phyloP scores from a whole-genome alignment of 345 rosid species.

The Schrenkiella parvula region DNA sequence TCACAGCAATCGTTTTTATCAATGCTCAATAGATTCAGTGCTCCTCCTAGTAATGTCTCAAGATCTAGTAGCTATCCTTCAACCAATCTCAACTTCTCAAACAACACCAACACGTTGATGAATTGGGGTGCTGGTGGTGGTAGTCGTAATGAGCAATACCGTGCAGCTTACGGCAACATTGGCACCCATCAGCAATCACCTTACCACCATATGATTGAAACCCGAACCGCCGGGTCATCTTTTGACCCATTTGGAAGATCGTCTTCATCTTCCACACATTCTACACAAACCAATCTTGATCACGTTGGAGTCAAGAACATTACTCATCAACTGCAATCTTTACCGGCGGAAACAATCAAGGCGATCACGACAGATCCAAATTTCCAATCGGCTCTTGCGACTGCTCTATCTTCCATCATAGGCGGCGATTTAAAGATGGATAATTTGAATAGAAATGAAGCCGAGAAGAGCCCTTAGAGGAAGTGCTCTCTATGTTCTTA shows the following conservation, averaged over 20 bases:
- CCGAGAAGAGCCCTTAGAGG: constrained; percentile 24
- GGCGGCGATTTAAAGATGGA: constrained; percentile 28
- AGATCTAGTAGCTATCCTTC: constrained; percentile 32
- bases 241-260: constrained; percentile 35
- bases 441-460: constrained; percentile 15
- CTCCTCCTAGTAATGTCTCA: constrained; percentile 19
- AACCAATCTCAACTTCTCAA: constrained; percentile 55
- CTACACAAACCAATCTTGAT: constrained; percentile 34
- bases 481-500: neutral
- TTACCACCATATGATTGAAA: constrained; percentile 36
- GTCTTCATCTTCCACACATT: constrained; percentile 17
- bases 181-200: constrained; percentile 27
- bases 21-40: constrained; percentile 31
- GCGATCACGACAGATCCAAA: constrained; percentile 75
- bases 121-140: constrained; percentile 39
- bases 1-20: constrained; percentile 26
- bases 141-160: constrained; percentile 33
- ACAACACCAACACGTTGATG: constrained; percentile 37
- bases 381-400: constrained; percentile 72
- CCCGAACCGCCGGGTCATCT: constrained; percentile 23
- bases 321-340: constrained; percentile 23
- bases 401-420: constrained; percentile 73
- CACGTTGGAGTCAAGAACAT: constrained; percentile 34
- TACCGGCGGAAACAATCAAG: constrained; percentile 46
- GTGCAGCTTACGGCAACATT: constrained; percentile 17